Evolutionary conservation across 1,284 basidiomycete genomes (phyloP).

Genomic region (Cutaneotrichosporon mucoides): DNA sequence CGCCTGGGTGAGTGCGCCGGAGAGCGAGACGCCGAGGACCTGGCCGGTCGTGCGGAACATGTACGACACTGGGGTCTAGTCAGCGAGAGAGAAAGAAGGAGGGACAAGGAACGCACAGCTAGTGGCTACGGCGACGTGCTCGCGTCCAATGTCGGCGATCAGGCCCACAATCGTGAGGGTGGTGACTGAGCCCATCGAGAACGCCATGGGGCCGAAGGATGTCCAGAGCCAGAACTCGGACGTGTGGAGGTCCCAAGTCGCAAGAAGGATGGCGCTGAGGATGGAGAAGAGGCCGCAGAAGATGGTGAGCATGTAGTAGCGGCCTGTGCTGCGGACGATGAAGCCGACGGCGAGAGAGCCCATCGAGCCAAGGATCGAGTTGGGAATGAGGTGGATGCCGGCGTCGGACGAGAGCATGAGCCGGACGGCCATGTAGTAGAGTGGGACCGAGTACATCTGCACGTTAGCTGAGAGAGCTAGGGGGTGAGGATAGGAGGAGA

Average conservation of each 20-base stretch:
- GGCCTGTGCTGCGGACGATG: constrained; percentile 76
- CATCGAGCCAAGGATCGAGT: constrained; percentile 73
- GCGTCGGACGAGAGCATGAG: constrained; percentile 66
- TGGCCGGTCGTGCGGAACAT: constrained; percentile 85
- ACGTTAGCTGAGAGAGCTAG: neutral
- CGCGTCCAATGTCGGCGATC: constrained; percentile 71
- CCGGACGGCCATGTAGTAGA: constrained; percentile 84
- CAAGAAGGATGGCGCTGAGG: constrained; percentile 25
- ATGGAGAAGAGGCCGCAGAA: constrained; percentile 25
- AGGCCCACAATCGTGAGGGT: constrained; percentile 57
- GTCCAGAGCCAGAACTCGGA: constrained; percentile 47
- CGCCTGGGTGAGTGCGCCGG: constrained; percentile 73
- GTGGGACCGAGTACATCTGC: constrained; percentile 77
- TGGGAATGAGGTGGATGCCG: constrained; percentile 79
- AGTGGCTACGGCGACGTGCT: constrained; percentile 77
- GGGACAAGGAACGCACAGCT: constrained; percentile 59
- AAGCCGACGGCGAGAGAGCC: constrained; percentile 82
- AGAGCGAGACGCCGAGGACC: constrained; percentile 79
- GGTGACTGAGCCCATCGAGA: constrained; percentile 32
- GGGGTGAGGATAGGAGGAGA: constrained; percentile 3
- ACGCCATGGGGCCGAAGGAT: constrained; percentile 11
- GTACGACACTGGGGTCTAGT: constrained; percentile 65
- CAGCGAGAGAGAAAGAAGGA: neutral
- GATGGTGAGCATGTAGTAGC: constrained; percentile 61
- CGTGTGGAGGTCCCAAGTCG: constrained; percentile 50